Base-by-base conservation (phyloP, 768 basidiomycete genomes). In the Leccinum arenicola region DNA sequence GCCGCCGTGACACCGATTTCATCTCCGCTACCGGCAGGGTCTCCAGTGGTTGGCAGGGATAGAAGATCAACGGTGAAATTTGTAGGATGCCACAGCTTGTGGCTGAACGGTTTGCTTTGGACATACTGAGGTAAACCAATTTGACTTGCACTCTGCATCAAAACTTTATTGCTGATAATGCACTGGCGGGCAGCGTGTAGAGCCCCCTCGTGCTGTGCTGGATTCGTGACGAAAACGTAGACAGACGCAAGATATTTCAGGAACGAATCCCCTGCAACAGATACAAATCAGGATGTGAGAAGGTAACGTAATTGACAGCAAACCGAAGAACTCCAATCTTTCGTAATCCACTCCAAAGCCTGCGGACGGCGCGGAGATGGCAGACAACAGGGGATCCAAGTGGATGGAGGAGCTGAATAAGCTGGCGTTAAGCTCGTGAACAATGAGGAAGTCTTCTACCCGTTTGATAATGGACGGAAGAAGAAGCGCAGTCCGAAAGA, bases 291-390 rank as follows among this genome's bases (percentile, higher is more conserved):
- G 50, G 38, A 25, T 14, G 23, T 86, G 64, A 29, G 48, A 60
- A 23, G 52, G 40, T 55, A 33, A 56, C 54, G 27, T 50, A 47
- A 57, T 27, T 47, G 43, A 60, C 61, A 47, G 56, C 76, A 59
- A 65, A 92, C 91, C 93, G 15, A 94, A 80, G 52, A 93, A 78
- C 70, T 94, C 93, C 50, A 93, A 74, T 36, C 93, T 84, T 73
- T 95, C 91, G 71, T 95, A 95, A 74, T 95, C 82, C 59, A 80
- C 79, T 63, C 89, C 90, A 50, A 82, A 78, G 31, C 82, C 82
- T 35, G 85, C 85, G 9, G 89, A 85, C 8, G 89, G 87, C 0
- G 91, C 76, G 61, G 85, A 86, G 43, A 92, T 76, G 10, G 93
- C 90, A 40, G 79, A 76, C 51, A 85, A 80, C 43, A 95, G 75